Conservation (phyloP, 352 stramenopile species). For the Blastocystis sp. region DNA sequence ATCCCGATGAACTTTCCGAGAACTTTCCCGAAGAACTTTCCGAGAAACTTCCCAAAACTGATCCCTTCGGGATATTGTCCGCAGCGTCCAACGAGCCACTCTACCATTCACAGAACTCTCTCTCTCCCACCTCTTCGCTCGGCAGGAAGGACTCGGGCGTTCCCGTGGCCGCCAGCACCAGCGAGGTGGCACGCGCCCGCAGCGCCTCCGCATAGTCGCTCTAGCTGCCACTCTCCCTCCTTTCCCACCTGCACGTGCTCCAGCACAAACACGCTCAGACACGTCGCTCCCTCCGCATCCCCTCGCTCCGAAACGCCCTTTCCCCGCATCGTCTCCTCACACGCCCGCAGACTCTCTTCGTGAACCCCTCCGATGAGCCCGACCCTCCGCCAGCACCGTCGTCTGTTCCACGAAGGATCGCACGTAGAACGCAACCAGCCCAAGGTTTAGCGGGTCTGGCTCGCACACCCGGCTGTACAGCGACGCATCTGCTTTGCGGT, state of each 20-base stretch:
- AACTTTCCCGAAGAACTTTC: no score
- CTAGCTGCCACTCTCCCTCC: no score
- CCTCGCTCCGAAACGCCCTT: no score
- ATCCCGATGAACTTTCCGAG: no score
- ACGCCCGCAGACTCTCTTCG: not conserved
- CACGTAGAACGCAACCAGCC: conserved; percentile 24
- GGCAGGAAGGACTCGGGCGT: conserved; percentile 21
- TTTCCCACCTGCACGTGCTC: no score
- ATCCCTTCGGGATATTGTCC: no score
- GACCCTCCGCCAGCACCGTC: conserved; percentile 7
- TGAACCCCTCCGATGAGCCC: not conserved
- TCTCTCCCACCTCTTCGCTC: not conserved
- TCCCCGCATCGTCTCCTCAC: not conserved
- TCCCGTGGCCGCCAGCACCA: not conserved
- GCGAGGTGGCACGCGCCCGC: not conserved
- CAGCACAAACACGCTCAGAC: no score
- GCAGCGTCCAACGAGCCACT: no score
- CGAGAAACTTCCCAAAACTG: no score
- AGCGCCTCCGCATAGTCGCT: no score
- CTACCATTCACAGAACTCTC: not conserved
- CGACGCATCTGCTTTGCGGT: not conserved
- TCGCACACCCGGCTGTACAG: not conserved
- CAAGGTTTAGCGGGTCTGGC: not conserved
- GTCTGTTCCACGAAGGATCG: conserved; percentile 8
- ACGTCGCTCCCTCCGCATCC: no score